These are phyloP conservation scores for Saccharomyces hybrid DNA, from an alignment of 1,139 yeast genomes.

Conservation along the genomic window DNA sequence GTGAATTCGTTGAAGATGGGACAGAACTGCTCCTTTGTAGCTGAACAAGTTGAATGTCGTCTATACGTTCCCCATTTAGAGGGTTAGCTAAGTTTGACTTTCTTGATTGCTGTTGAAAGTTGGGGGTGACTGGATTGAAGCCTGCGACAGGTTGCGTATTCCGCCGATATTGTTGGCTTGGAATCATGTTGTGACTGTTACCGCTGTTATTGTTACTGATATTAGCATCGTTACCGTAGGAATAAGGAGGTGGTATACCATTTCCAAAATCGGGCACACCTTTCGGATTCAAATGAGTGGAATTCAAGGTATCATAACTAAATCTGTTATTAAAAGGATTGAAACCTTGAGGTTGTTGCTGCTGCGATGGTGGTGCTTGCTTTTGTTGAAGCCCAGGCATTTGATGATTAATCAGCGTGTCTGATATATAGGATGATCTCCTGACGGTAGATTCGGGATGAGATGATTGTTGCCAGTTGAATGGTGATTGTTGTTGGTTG, in stretches of 20 bases:
- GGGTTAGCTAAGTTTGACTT: constrained; percentile 5
- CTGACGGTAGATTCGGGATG: constrained; percentile 17
- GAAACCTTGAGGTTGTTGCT: constrained; percentile 11
- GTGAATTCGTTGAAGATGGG: constrained; percentile 3
- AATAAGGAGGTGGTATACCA: constrained; percentile 10
- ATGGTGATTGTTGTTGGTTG: neutral
- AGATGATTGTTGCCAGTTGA: neutral
- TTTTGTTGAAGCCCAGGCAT: constrained; percentile 1
- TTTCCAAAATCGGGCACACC: neutral
- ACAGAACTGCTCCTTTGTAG: constrained; percentile 2
- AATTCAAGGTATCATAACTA: neutral
- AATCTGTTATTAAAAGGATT: constrained; percentile 5
- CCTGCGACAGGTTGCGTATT: constrained; percentile 11
- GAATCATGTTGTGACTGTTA: constrained; percentile 6
- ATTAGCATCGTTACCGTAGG: constrained; percentile 4
- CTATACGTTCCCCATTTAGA: neutral
- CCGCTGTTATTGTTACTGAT: constrained; percentile 1
- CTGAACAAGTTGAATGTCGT: neutral
- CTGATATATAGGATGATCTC: constrained; percentile 31
- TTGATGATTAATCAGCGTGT: constrained; percentile 25
- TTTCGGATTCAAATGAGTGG: neutral
- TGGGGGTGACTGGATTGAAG: constrained; percentile 7
- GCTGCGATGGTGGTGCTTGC: constrained; percentile 4
- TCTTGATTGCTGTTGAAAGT: constrained; percentile 5
- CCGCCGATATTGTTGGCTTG: constrained; percentile 9